Percentiles rank a stretch among this genome's conserved stretches.
phyloP scores from a whole-genome alignment of 2,329 filamentous ascomycete genomes.

The Pseudocercospora macadamiae region DNA sequence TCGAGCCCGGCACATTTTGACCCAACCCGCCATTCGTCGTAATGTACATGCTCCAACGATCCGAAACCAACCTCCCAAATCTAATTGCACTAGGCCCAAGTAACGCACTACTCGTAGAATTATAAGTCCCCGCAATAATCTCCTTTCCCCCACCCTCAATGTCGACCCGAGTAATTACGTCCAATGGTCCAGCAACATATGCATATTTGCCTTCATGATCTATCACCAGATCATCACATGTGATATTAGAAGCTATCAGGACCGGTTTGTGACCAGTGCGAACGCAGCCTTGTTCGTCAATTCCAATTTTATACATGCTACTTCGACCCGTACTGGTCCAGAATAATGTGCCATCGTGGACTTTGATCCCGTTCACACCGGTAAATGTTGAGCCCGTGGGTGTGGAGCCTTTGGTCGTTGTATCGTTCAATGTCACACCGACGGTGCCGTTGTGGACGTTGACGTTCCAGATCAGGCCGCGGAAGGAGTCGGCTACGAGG shows the following conservation, averaged over 20 bases:
- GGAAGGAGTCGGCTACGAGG: slow-evolving; percentile 16
- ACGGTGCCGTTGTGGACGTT: slow-evolving; percentile 9
- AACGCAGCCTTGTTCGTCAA: slow-evolving; percentile 7
- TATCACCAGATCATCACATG: slow-evolving; percentile 12
- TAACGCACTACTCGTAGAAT: slow-evolving; percentile 5
- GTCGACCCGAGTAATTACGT: background rate
- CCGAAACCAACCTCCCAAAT: slow-evolving; percentile 9
- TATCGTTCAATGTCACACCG: slow-evolving; percentile 12
- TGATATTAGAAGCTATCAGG: slow-evolving; percentile 2
- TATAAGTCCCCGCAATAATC: slow-evolving; percentile 6
- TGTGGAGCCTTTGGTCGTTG: slow-evolving; percentile 8
- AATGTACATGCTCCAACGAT: slow-evolving; percentile 13
- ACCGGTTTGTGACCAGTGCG: background rate
- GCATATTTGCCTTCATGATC: slow-evolving; percentile 5
- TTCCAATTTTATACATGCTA: slow-evolving; percentile 3
- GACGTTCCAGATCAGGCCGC: slow-evolving; percentile 18
- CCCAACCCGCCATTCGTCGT: slow-evolving; percentile 3
- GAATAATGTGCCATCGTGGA: slow-evolving; percentile 8
- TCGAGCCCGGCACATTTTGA: background rate
- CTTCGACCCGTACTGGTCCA: slow-evolving; percentile 10
- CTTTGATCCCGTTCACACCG: slow-evolving; percentile 12
- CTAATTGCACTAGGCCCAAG: slow-evolving; percentile 12
- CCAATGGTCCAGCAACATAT: slow-evolving; percentile 5
- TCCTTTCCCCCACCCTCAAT: background rate
- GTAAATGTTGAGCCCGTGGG: too few relatives aligned